phyloP scores from a whole-genome alignment of 106 monocot species.

The Apostasia ramifera region DNA sequence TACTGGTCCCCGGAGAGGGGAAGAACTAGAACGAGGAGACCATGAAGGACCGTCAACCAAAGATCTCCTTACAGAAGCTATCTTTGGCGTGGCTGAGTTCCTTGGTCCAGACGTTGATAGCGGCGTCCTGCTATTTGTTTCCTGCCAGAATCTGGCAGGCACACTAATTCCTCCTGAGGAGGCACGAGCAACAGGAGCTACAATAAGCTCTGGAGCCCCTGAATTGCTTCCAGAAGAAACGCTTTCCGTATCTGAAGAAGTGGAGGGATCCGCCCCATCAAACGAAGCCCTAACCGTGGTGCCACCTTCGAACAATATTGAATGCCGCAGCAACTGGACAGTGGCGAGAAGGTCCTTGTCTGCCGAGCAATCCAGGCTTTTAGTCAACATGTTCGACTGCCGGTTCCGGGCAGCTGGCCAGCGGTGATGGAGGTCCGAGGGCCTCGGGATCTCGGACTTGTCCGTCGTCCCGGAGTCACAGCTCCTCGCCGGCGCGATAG shows the following conservation, averaged over 20 bases:
- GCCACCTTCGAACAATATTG: conserved; percentile 47
- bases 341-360: conserved; percentile 40
- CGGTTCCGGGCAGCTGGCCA: conserved; percentile 56
- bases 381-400: conserved; percentile 23
- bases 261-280: conserved; percentile 35
- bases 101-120: conserved; percentile 3
- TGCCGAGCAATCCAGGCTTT: conserved; percentile 42
- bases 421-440: conserved; percentile 15
- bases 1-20: conserved; percentile 26
- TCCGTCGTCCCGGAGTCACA: conserved; percentile 6
- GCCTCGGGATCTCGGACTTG: conserved; percentile 33
- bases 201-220: conserved; percentile 27
- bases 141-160: conserved; percentile 81
- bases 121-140: conserved; percentile 40
- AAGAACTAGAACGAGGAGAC: conserved; percentile 23
- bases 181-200: conserved; percentile 11
- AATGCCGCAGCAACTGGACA: conserved; percentile 47
- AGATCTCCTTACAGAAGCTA: conserved; percentile 16
- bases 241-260: conserved; percentile 81
- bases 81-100: conserved; percentile 10
- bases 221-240: conserved; percentile 94
- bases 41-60: conserved; percentile 25
- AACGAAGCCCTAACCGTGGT: conserved; percentile 34
- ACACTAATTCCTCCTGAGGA: conserved; percentile 45
- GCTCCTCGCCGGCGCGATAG: conserved; percentile 5